phyloP scores from a whole-genome alignment of 495 filamentous ascomycete species.

The Evernia prunastri region DNA sequence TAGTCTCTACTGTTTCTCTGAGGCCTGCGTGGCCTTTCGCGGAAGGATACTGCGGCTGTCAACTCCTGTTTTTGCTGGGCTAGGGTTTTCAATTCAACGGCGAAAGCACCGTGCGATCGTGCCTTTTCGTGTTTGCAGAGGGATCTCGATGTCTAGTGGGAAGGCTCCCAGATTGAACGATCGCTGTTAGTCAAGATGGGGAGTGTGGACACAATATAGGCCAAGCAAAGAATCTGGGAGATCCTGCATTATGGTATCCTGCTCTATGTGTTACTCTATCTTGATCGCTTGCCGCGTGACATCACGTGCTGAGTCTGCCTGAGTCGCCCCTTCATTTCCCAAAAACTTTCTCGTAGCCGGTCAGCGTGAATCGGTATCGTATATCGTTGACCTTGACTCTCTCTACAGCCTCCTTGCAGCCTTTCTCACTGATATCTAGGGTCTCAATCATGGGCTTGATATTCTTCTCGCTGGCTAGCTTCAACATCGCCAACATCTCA shows the following conservation, averaged over 20 bases:
- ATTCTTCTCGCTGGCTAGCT: slow-evolving; percentile 73
- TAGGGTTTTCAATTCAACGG: no score
- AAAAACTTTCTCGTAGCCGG: slow-evolving; percentile 60
- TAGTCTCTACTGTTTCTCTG: no score
- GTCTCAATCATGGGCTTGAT: slow-evolving; percentile 78
- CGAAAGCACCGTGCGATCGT: no score
- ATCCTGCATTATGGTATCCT: not conserved
- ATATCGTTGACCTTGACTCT: slow-evolving; percentile 67
- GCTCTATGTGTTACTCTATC: not conserved
- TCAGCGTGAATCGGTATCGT: slow-evolving; percentile 59
- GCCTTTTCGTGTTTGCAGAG: no score
- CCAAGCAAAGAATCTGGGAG: not conserved
- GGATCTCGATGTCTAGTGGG: no score
- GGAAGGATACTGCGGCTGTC: no score
- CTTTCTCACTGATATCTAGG: slow-evolving; percentile 62
- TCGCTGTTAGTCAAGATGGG: not conserved
- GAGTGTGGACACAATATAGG: not conserved
- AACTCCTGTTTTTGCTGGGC: no score
- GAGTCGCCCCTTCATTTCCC: slow-evolving; percentile 7
- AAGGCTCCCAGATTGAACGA: not conserved
- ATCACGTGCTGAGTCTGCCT: not conserved
- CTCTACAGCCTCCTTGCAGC: slow-evolving; percentile 59
- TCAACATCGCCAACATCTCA: slow-evolving; percentile 78
- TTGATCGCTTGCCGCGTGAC: not conserved
- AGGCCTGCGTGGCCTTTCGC: no score